A percentile compares a stretch with the other conserved stretches of the same genome.
phyloP scores from a whole-genome alignment of 2,329 filamentous ascomycete species.

The Penicillium sp. region DNA sequence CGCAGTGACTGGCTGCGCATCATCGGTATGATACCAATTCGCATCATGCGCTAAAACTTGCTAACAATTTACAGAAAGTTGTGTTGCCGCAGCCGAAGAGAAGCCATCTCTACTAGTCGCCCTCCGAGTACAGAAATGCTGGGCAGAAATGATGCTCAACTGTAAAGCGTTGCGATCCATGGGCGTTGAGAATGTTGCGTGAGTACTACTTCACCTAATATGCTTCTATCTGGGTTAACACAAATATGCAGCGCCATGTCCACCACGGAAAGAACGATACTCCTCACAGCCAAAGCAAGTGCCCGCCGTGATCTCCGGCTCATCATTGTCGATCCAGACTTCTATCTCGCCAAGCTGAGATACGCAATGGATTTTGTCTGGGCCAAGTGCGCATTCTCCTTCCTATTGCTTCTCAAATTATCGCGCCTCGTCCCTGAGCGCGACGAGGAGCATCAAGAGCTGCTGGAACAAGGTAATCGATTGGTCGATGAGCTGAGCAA shows the following conservation, averaged over 20 bases:
- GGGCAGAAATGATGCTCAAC: constrained; percentile 53
- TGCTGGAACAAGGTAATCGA: constrained; percentile 45
- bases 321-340: constrained; percentile 46
- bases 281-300: constrained; percentile 52
- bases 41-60: too few species aligned
- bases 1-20: constrained; percentile 38
- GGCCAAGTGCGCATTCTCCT: constrained; percentile 59
- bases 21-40: constrained; percentile 25
- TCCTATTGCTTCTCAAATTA: constrained; percentile 54
- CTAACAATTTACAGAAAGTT: constrained; percentile 26
- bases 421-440: constrained; percentile 49
- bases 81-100: constrained; percentile 29
- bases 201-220: constrained; percentile 7
- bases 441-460: constrained; percentile 38
- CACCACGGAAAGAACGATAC: constrained; percentile 46
- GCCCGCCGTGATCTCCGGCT: constrained; percentile 52
- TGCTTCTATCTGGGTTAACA: background rate
- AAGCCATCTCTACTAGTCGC: constrained; percentile 45
- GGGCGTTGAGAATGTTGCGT: constrained; percentile 51
- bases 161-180: constrained; percentile 51
- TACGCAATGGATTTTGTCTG: constrained; percentile 60
- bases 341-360: constrained; percentile 52
- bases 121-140: constrained; percentile 53
- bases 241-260: constrained; percentile 45
- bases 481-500: constrained; percentile 46